These are phyloP conservation scores for Trichoderma parareesei DNA, from an alignment of 495 filamentous ascomycete species.

Conservation along the genomic window DNA sequence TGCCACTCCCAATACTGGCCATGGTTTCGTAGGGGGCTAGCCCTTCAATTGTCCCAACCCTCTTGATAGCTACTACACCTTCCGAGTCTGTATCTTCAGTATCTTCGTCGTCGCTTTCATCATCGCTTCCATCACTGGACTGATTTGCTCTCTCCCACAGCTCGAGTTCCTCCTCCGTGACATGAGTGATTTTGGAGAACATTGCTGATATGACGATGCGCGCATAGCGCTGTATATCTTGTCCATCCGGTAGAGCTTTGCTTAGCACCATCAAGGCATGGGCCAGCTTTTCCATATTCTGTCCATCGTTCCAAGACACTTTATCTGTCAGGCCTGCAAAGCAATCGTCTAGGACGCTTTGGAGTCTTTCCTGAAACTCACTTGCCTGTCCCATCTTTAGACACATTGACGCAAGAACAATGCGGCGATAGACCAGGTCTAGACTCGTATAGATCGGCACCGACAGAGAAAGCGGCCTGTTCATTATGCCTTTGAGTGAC, in stretches of 20 bases:
- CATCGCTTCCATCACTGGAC: neutral
- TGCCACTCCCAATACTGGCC: conserved; percentile 4
- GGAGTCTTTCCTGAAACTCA: conserved; percentile 18
- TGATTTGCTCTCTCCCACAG: neutral
- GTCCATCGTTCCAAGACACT: conserved; percentile 20
- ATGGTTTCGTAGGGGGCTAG: neutral
- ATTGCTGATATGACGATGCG: conserved; percentile 16
- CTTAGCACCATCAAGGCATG: conserved; percentile 14
- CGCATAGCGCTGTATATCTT: conserved; percentile 16
- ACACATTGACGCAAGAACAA: conserved; percentile 17
- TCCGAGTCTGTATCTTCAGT: neutral
- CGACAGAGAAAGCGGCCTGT: conserved; percentile 5
- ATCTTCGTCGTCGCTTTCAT: conserved; percentile 12
- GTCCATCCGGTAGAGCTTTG: conserved; percentile 9
- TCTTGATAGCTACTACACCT: neutral
- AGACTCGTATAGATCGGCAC: neutral
- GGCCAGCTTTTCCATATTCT: conserved; percentile 14
- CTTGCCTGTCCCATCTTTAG: conserved; percentile 16
- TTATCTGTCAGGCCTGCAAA: conserved; percentile 16
- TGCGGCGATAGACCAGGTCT: conserved; percentile 8
- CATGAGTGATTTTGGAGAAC: conserved; percentile 16
- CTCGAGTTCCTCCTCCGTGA: conserved; percentile 5
- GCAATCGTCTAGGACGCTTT: conserved; percentile 17
- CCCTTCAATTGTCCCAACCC: neutral
- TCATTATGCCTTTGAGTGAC: conserved; percentile 8